These are phyloP conservation scores for Aspergillus fumigatiaffinis DNA, from an alignment of 2,329 filamentous ascomycete genomes.

Conservation along the genomic window DNA sequence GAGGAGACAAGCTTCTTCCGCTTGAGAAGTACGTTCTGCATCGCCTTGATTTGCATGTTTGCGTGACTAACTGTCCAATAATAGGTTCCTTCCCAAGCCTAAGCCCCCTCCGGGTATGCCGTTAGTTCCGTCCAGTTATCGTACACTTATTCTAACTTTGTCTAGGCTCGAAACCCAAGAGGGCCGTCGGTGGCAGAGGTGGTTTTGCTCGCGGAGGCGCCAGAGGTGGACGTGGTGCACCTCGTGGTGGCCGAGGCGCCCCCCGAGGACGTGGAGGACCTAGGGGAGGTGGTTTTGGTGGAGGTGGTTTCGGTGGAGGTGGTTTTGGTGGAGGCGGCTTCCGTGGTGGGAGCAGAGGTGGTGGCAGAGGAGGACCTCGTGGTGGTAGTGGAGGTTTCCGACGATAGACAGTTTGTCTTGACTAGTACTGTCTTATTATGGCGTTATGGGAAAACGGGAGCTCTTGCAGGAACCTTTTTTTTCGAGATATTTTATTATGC, in stretches of 20 bases:
- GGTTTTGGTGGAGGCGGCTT: constrained; percentile 36
- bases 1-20: constrained; percentile 87
- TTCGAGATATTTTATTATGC: constrained; percentile 32
- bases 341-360: constrained; percentile 43
- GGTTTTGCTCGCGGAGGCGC: constrained; percentile 42
- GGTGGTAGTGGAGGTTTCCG: constrained; percentile 19
- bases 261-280: constrained; percentile 52
- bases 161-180: constrained; percentile 64
- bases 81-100: constrained; percentile 84
- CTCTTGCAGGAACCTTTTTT: constrained; percentile 35
- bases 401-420: constrained; percentile 22
- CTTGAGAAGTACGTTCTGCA: constrained; percentile 64
- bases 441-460: constrained; percentile 42
- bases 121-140: neutral
- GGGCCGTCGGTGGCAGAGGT: constrained; percentile 57
- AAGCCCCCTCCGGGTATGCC: constrained; percentile 60
- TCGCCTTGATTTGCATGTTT: neutral
- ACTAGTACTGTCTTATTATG: constrained; percentile 37
- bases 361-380: constrained; percentile 22
- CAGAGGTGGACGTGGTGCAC: constrained; percentile 43
- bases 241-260: constrained; percentile 46
- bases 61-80: constrained; percentile 12
- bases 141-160: constrained; percentile 15
- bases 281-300: constrained; percentile 31
- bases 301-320: constrained; percentile 22